These are phyloP conservation scores for Penicillium hordei DNA, from an alignment of 2,329 filamentous ascomycete genomes.

Conservation along the genomic window DNA sequence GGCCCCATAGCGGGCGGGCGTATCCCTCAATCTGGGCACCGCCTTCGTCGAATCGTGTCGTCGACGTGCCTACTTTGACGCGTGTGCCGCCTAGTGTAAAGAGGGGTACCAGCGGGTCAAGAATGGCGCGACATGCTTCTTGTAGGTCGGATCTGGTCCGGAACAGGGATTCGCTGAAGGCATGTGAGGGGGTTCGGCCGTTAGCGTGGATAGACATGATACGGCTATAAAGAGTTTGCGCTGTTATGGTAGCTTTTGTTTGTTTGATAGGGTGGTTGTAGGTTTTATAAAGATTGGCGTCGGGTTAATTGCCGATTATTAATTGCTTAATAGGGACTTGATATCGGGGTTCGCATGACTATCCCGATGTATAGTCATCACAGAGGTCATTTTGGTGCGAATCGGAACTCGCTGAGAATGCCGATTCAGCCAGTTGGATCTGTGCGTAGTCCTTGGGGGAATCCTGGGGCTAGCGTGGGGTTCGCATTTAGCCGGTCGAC, in stretches of 20 bases:
- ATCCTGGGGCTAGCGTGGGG: background rate
- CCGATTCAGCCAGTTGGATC: slow-evolving; percentile 5
- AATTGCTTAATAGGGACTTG: background rate
- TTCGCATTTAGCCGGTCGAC: slow-evolving; percentile 9
- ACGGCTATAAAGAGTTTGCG: background rate
- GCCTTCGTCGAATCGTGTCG: slow-evolving; percentile 73
- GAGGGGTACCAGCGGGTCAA: slow-evolving; percentile 70
- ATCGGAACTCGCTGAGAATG: slow-evolving; percentile 4
- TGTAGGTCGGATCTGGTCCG: slow-evolving; percentile 48
- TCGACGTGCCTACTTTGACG: slow-evolving; percentile 68
- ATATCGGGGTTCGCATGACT: background rate
- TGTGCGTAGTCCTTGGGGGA: background rate
- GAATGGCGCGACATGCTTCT: slow-evolving; percentile 60
- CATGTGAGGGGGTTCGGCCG: slow-evolving; percentile 29
- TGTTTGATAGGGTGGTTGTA: background rate
- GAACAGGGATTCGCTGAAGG: slow-evolving; percentile 31
- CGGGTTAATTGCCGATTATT: background rate
- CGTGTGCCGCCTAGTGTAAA: slow-evolving; percentile 67
- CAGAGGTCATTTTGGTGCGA: background rate
- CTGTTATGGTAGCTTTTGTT: background rate
- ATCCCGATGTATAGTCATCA: background rate
- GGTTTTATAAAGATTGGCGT: background rate
- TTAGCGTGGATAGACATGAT: slow-evolving; percentile 34
- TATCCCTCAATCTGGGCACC: slow-evolving; percentile 76
- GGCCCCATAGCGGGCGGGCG: slow-evolving; percentile 72